These are phyloP conservation scores for Rhododendron griersonianum DNA, from an alignment of 148 eudicot species.

Conservation along the genomic window DNA sequence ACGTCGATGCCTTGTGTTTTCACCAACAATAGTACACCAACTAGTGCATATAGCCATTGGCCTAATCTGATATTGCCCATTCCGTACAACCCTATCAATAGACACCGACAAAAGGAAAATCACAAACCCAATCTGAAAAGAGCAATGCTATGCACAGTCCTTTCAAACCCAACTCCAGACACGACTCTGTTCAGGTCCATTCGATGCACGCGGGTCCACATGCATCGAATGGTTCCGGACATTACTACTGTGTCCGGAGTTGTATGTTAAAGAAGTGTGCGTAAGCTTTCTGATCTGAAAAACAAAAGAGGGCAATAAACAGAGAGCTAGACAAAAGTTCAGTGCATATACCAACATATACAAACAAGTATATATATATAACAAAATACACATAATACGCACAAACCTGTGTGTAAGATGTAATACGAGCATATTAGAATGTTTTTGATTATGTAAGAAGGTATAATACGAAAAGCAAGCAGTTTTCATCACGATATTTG, in stretches of 20 bases:
- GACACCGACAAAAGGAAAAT: background rate
- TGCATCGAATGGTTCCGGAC: background rate
- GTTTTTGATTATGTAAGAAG: background rate
- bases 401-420: background rate
- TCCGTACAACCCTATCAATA: slow-evolving; percentile 16
- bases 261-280: background rate
- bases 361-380: background rate
- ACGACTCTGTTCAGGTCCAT: background rate
- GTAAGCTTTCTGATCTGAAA: background rate
- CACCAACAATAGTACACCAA: slow-evolving; percentile 28
- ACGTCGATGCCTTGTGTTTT: slow-evolving; percentile 46
- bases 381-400: background rate
- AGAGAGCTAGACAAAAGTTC: background rate
- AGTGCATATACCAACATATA: background rate
- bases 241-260: background rate
- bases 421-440: background rate
- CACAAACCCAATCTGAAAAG: background rate
- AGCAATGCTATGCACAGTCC: background rate
- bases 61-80: slow-evolving; percentile 22
- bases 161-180: background rate
- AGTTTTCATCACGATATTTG: background rate
- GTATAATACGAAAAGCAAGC: background rate
- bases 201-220: background rate
- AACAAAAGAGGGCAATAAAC: no score
- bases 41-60: slow-evolving; percentile 33